phyloP scores from a whole-genome alignment of 1,139 yeast genomes.

The Groenewaldozyma auringiensis region DNA sequence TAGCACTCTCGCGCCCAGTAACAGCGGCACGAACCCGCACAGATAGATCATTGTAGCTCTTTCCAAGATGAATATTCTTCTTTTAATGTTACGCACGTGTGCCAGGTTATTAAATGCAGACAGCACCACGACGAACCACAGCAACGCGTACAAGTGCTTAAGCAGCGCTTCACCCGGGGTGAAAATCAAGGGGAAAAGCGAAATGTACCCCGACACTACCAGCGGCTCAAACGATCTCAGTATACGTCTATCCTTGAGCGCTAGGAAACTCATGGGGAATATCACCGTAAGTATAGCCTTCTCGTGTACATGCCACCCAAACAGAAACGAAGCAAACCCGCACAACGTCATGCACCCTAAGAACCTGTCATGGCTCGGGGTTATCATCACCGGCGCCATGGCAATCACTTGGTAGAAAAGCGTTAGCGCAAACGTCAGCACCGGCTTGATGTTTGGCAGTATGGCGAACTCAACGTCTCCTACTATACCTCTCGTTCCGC shows the following conservation, averaged over 20 bases:
- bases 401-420: slow-evolving; percentile 72
- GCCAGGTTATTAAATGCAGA: slow-evolving; percentile 63
- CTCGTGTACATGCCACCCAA: slow-evolving; percentile 99
- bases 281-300: slow-evolving; percentile 85
- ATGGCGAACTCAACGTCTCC: slow-evolving; percentile 82
- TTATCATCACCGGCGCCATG: slow-evolving; percentile 62
- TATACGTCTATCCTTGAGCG: slow-evolving; percentile 62
- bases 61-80: slow-evolving; percentile 58
- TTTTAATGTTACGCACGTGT: slow-evolving; percentile 45
- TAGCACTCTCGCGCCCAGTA: slow-evolving; percentile 36
- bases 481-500: slow-evolving; percentile 77
- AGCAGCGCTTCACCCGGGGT: slow-evolving; percentile 74
- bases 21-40: slow-evolving; percentile 59
- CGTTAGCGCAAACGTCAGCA: slow-evolving; percentile 67
- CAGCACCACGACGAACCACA: slow-evolving; percentile 77
- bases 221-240: slow-evolving; percentile 50
- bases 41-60: slow-evolving; percentile 62
- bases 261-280: slow-evolving; percentile 80
- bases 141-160: slow-evolving; percentile 68
- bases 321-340: slow-evolving; percentile 83
- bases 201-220: slow-evolving; percentile 75
- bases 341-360: slow-evolving; percentile 80
- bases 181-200: slow-evolving; percentile 79
- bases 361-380: slow-evolving; percentile 72
- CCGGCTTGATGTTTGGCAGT: slow-evolving; percentile 74